Base-by-base conservation (phyloP, 176 grass and related monocot species). In the Metroxylon sagu region DNA sequence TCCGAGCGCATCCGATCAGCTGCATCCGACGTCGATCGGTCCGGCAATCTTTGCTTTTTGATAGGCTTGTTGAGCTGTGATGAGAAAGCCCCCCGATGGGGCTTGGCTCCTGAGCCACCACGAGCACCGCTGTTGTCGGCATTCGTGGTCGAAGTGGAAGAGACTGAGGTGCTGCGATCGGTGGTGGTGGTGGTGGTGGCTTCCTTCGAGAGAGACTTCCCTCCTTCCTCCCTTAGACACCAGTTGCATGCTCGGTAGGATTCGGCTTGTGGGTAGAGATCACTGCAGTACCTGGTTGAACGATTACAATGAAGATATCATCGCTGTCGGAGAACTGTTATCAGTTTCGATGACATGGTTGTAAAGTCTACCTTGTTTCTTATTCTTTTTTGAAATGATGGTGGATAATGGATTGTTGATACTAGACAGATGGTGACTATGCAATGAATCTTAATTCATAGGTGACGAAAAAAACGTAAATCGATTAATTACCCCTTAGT, bases 201-300 rank as follows among this genome's bases (percentile, higher is more conserved):
- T 69, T 69, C 53, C 25, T 57, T 57, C 18, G 14, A 30, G 43
- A 48, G 18, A 17, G 67, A 12, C 30, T 57, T 69, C 14, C 12
- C 67, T 67, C 70, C 70, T 67, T 81, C 80, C 58, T 75, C 75
- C 16, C 80, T 82, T 58, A 90, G 71, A 58, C 91, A 96, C 91
- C 91, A 96, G 68, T 96, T 96, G 71, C 91, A 96, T 49, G 75
- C 71, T 15, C 69, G 80, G 65, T 96, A 87, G 49, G 80, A 79
- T 35, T 90, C 86, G 16, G 66, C 80, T 74, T 96, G 85, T 2
- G 86, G 91, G 49, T 96, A 96, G 26, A 85, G 72, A 66, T 96
- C 83, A 29, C 83, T 90, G 67, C 91, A 96, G 48, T 90, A 96
- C 64, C 91, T 96, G 77, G 17, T 75, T 15, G n/a, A 23, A 63